Base-by-base conservation (phyloP, 1,139 yeast species). In the Blastobotrys indianensis region DNA sequence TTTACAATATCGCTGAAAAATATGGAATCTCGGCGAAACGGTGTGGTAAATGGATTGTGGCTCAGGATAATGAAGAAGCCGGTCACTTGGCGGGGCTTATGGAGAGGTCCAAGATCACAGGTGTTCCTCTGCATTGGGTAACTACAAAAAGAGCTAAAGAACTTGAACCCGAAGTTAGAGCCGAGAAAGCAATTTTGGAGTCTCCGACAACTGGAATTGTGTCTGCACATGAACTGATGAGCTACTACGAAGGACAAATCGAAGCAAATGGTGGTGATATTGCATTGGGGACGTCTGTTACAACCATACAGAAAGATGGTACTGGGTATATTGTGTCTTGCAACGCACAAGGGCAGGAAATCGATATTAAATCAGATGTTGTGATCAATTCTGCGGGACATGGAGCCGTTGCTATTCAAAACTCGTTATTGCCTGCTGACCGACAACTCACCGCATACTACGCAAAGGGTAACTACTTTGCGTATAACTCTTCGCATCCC, bases 31-130 rank as follows among this genome's bases (percentile, higher is more conserved):
- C 75, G 32, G 65, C 80, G 54, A 58, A 67, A 37, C 68, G 74
- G 45, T 85, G 95, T 66, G 97, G 96, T 5, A 88, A 88, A 61
- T 84, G 95, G 88, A 68, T 88, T 5, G 88, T 88, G 11, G 95
- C 96, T 0, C 95, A 87, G 61, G 71, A 73, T 46, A 86, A 79
- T 12, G 55, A 54, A 1, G 90, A 88, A 56, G 73, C 69, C 37
- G 80, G 78, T 37, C 79, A 77, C 54, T 67, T 87, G 37, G 74
- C 77, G 36, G 62, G 67, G 23, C 58, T 88, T 51, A 73, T 75
- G 52, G 60, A 63, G n/a, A 74, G 74, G 45, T 76, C 83, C 2
- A 59, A 65, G 38, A 23, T 12, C 20, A 68, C 73, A 0, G 55
- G 58, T 7, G 79, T 88, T 0, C 82, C 85, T 0, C 77, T 84